Base-by-base conservation (phyloP, 495 filamentous ascomycete genomes). In the Aspergillus funiculosus region DNA sequence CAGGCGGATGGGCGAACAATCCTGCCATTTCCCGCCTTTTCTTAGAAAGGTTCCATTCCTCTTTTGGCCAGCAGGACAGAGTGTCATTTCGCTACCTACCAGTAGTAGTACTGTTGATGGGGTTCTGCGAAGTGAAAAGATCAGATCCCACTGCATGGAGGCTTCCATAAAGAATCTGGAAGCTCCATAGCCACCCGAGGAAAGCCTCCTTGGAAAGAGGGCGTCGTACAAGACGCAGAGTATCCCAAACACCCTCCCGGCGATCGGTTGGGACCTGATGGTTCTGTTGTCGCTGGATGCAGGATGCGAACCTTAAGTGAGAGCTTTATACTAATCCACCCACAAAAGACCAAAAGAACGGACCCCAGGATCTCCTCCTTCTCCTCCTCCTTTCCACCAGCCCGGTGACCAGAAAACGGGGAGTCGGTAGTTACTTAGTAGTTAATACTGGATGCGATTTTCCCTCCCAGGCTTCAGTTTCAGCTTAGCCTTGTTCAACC, bases 121-220 rank as follows among this genome's bases (percentile, higher is more conserved):
- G n/a, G 21, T 19, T 6, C 26, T 5, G 27, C 13, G 27, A 18
- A 18, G 34, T 30, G 29, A 27, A 41, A 46, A 25, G 29, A 19
- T 45, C 30, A 36, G 30, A 22, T 20, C 38, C 29, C 38, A 40
- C 38, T 15, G 44, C 13, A 15, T 25, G 37, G 13, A 29, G 37
- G 19, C 46, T 41, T 48, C 46, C 37, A 41, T 30, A 17, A 22
- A 26, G 46, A 36, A 48, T 48, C 46, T 48, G 46, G 46, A 48
- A 48, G 37, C 28, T 27, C 28, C 10, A 13, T 36, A 48, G 37
- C 37, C 36, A 29, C 45, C 29, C 28, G 18, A 24, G 26, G 26
- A 15, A 25, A 36, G n/a, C 17, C 15, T 25, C 14, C 43, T 38
- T 41, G 5, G 28, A 27, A 31, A 37, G 39, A 47, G 44, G 25